These are phyloP conservation scores for Pythium guiyangense DNA, from an alignment of 352 stramenopile genomes.

Conservation along the genomic window DNA sequence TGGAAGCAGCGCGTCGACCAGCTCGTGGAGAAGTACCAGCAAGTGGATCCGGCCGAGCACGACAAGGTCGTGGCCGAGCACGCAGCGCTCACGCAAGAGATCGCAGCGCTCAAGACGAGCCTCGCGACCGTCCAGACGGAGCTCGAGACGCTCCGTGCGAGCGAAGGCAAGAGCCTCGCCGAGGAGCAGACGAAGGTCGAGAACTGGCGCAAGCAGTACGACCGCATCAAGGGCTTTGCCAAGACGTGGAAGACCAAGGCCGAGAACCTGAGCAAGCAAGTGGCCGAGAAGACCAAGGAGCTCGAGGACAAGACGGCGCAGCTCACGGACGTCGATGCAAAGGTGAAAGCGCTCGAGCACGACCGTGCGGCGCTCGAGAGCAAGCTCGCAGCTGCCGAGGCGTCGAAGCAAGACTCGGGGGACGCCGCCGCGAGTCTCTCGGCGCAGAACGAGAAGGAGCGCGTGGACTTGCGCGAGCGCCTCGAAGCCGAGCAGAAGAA, in stretches of 20 bases:
- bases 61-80: constrained; percentile 66
- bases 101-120: constrained; percentile 37
- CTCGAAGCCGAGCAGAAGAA: constrained; percentile 69
- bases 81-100: constrained; percentile 40
- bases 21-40: constrained; percentile 80
- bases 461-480: constrained; percentile 44
- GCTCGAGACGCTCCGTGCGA: constrained; percentile 41
- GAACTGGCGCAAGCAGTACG: constrained; percentile 72
- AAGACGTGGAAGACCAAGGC: constrained; percentile 84
- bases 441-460: constrained; percentile 49
- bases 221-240: constrained; percentile 74
- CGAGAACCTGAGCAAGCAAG: constrained; percentile 53
- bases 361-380: constrained; percentile 45
- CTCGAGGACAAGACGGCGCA: constrained; percentile 35
- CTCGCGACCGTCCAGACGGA: constrained; percentile 35
- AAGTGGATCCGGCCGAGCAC: constrained; percentile 67
- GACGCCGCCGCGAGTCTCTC: constrained; percentile 21
- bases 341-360: constrained; percentile 26
- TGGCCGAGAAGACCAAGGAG: constrained; percentile 69
- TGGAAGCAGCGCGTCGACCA: constrained; percentile 83
- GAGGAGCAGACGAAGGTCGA: constrained; percentile 66
- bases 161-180: constrained; percentile 40
- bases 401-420: constrained; percentile 28
- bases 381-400: constrained; percentile 35
- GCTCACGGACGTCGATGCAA: constrained; percentile 34